Percentiles rank a stretch among this genome's conserved stretches.
These are phyloP conservation scores for Recurvomyces mirabilis DNA, from an alignment of 495 filamentous ascomycete species.

Conservation along the genomic window DNA sequence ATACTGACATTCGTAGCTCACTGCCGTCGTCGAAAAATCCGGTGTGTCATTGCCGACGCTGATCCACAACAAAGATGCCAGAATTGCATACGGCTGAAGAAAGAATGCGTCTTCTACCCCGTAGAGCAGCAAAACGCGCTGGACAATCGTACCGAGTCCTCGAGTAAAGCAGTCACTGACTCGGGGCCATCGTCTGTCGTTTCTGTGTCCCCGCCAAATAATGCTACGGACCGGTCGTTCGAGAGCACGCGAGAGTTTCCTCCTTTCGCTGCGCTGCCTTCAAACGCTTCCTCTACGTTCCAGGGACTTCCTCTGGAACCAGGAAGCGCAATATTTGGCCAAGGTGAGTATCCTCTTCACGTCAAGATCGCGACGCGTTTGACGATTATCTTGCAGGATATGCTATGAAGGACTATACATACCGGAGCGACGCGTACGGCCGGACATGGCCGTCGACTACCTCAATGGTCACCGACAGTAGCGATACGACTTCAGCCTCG, in stretches of 20 bases:
- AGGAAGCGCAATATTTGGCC: constrained; percentile 2
- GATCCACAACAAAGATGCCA: constrained; percentile 78
- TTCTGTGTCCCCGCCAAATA: constrained; percentile 21
- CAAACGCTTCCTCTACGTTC: constrained; percentile 7
- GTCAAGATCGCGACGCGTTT: background rate
- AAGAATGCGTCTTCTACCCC: constrained; percentile 88
- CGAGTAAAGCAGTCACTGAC: constrained; percentile 4
- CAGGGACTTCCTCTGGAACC: constrained; percentile 7
- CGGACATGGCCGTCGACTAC: no score
- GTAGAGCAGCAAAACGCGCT: constrained; percentile 70
- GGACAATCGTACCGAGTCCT: constrained; percentile 16
- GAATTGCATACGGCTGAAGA: constrained; percentile 92
- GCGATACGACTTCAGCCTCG: no score
- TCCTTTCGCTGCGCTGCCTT: constrained; percentile 8
- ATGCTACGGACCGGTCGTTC: constrained; percentile 1
- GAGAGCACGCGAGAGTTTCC: background rate
- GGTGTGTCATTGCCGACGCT: constrained; percentile 70
- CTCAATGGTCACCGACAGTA: no score
- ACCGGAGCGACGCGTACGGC: no score
- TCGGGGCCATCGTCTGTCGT: constrained; percentile 21
- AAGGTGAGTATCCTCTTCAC: no score
- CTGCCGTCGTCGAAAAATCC: constrained; percentile 89
- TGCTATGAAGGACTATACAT: background rate
- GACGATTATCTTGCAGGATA: background rate
- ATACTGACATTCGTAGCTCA: constrained; percentile 49